Conservation (phyloP, 2,329 filamentous ascomycete species). For the Colletotrichum costaricense region DNA sequence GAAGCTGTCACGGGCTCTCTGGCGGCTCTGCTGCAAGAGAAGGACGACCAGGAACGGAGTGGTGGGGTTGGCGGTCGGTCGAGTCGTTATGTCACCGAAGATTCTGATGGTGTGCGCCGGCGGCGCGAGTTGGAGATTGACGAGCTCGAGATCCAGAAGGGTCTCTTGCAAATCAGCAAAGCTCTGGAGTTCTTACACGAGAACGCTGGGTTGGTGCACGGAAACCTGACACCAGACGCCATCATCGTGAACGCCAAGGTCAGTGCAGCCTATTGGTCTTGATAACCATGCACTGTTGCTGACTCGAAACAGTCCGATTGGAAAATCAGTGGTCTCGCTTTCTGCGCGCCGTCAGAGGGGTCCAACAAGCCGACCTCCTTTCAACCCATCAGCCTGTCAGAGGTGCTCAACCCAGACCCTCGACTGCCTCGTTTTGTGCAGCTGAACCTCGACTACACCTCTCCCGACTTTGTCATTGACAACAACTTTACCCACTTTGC, state of each 20-base stretch:
- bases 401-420: slow-evolving; percentile 87
- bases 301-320: slow-evolving; percentile 80
- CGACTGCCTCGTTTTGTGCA: slow-evolving; percentile 86
- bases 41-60: slow-evolving; percentile 84
- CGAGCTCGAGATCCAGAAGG: slow-evolving; percentile 97
- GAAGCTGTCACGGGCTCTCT: slow-evolving; percentile 93
- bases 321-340: slow-evolving; percentile 96
- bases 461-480: slow-evolving; percentile 94
- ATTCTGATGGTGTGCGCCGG: slow-evolving; percentile 77
- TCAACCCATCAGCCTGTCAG: slow-evolving; percentile 82
- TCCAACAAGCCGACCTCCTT: slow-evolving; percentile 81
- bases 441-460: slow-evolving; percentile 91
- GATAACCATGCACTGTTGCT: slow-evolving; percentile 36
- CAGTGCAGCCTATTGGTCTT: slow-evolving; percentile 42
- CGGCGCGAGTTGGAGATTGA: slow-evolving; percentile 92
- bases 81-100: slow-evolving; percentile 85
- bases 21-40: slow-evolving; percentile 83
- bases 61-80: slow-evolving; percentile 76
- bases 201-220: slow-evolving; percentile 92
- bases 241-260: slow-evolving; percentile 95
- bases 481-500: slow-evolving; percentile 85
- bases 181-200: slow-evolving; percentile 96
- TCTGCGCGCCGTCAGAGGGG: slow-evolving; percentile 83
- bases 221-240: slow-evolving; percentile 92
- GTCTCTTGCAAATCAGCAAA: slow-evolving; percentile 90